phyloP scores from a whole-genome alignment of 257 asterid species.

The Vinca minor region DNA sequence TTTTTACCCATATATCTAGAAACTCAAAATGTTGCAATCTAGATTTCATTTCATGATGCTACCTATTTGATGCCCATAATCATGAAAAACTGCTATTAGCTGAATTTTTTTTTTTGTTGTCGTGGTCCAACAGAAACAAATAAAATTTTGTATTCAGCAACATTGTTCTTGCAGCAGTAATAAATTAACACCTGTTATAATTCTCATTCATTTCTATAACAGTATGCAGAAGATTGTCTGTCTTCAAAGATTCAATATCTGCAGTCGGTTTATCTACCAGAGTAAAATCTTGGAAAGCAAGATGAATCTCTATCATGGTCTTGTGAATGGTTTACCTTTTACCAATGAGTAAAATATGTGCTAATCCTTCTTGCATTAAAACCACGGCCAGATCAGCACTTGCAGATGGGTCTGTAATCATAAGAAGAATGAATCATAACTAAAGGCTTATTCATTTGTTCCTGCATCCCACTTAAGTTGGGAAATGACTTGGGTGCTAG shows the following conservation, averaged over 20 bases:
- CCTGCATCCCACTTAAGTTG: neutral
- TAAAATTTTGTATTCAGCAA: neutral
- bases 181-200: neutral
- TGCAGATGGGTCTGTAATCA: conserved; percentile 72
- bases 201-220: neutral
- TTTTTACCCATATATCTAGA: no score
- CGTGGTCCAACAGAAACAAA: neutral
- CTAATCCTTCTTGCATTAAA: conserved; percentile 95
- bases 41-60: neutral
- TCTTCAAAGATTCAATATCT: neutral
- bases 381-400: conserved; percentile 91
- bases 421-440: conserved; percentile 14
- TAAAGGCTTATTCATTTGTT: conserved; percentile 12
- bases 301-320: neutral
- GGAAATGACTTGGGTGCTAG: neutral
- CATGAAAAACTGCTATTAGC: neutral
- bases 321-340: conserved; percentile 50
- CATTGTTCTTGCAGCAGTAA: neutral
- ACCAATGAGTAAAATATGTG: conserved; percentile 76
- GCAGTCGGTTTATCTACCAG: neutral
- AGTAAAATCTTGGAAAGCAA: neutral
- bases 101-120: neutral
- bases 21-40: neutral
- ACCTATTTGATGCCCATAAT: neutral
- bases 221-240: neutral